Evolutionary conservation across 768 basidiomycete species (phyloP), one percentile per base, ranked within the genome.

Genomic region (Epithele typhae): DNA sequence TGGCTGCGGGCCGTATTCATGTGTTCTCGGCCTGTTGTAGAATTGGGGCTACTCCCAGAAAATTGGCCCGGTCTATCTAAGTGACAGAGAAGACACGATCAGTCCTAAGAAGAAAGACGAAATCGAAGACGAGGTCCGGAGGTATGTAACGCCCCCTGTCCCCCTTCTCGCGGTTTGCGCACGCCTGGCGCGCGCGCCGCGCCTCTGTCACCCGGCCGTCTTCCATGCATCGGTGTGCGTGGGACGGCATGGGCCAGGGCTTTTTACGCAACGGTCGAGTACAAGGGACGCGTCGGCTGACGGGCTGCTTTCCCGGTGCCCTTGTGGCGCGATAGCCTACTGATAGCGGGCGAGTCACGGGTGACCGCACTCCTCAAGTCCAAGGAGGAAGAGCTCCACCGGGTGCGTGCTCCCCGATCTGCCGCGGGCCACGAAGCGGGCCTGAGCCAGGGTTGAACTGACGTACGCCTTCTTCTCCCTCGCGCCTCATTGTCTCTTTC

Each of bases 111-210:
- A 87, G 64, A 82, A 79, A 60, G 82, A 88, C 60, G 76, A 84
- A 61, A 94, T 98, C 47, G 95, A 98, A 65, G 75, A 77, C 49
- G 95, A 98, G 71, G 82, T 97, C 30, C 71, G 82, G 56, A 77
- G 69, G 86, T 92, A 63, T 66, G 87, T 76, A 39, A 35, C n/a
- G n/a, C n/a, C n/a, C n/a, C n/a, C n/a, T n/a, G n/a, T 7, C 38
- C 30, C 39, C 17, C 35, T 30, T 23, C 41, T 42, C 49, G 35
- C 48, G 43, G 50, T 55, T 52, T 33, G 22, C 43, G 38, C 46
- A 25, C 37, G 43, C 23, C 35, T 14, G 17, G 35, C 18, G 9
- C 36, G 7, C 39, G 25, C 37, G 8, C 21, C 18, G 39, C 15
- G 10, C 5, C 5, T 5, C 19, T 23, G 7, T 22, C 22, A 5